Evolutionary conservation across 2,329 filamentous ascomycete genomes (phyloP), one percentile per base, ranked within the genome.

Genomic region (Claviceps spartinae): DNA sequence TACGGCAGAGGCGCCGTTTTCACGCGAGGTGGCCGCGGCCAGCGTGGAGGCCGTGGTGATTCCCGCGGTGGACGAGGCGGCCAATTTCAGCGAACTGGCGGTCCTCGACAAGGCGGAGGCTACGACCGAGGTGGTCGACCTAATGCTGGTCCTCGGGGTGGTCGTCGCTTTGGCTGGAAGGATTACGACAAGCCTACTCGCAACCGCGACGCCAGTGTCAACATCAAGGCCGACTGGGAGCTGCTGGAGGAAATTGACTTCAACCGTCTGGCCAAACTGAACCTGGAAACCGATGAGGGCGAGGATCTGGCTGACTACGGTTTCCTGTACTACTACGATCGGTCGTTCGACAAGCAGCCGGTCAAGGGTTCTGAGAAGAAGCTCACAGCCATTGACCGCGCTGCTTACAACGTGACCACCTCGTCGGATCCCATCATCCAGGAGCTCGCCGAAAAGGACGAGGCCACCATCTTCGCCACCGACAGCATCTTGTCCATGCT

Each of bases 231-330:
- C 22, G 90, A 96, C 68, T 98, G 93, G 93, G 79, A 82, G 65
- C 80, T 98, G 73, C 76, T 96, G 63, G 93, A 98, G 74, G 93
- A 98, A 78, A 96, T 98, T 68, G 93, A 98, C 71, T 98, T 95
- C 74, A 91, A 88, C 74, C 86, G 93, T 60, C 80, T 98, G 60
- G 78, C 81, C 61, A 98, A 98, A 79, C 80, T 98, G 63, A 98
- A 96, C 73, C 79, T 98, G 56, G 93, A 97, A 63, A 84, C 89
- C 16, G 88, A 91, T 60, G 88, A 95, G 50, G 93, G 93, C 64
- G 93, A 98, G 72, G 93, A 98, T 65, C 72, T 98, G 56, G 91
- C 95, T 61, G 83, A 81, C 69, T 97, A 96, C 69, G 93, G 93
- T 58, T 98, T 97, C 83, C 78, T 98, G 52, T 91, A 97, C 82